These are phyloP conservation scores for Aspergillus texensis DNA, from an alignment of 2,329 filamentous ascomycete genomes.

Conservation along the genomic window DNA sequence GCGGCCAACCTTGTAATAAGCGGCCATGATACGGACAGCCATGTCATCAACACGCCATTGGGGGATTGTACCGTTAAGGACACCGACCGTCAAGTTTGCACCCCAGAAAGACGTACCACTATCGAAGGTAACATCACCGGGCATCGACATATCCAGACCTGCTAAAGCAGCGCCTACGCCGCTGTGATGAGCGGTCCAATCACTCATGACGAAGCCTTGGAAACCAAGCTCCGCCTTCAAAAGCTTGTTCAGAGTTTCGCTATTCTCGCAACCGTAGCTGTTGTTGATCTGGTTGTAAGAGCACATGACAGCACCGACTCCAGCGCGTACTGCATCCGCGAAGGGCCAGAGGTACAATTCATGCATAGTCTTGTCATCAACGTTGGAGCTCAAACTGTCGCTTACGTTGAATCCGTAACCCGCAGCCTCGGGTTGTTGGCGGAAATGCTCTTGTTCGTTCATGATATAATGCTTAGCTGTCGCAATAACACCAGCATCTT, in stretches of 20 bases:
- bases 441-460: conserved; percentile 76
- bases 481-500: conserved; percentile 79
- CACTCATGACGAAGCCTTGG: conserved; percentile 68
- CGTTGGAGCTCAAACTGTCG: conserved; percentile 62
- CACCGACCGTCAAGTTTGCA: conserved; percentile 80
- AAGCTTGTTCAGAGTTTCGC: conserved; percentile 61
- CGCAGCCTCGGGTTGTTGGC: conserved; percentile 61
- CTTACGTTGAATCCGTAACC: conserved; percentile 65
- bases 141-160: conserved; percentile 82
- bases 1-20: conserved; percentile 66
- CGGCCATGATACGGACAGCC: conserved; percentile 75
- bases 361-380: conserved; percentile 66
- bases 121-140: conserved; percentile 78
- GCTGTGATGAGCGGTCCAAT: conserved; percentile 78
- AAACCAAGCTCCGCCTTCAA: conserved; percentile 77
- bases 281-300: conserved; percentile 73
- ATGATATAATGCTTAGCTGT: conserved; percentile 76
- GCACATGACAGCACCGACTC: conserved; percentile 71
- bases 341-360: conserved; percentile 70
- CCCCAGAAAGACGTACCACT: conserved; percentile 78
- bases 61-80: conserved; percentile 86
- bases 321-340: conserved; percentile 67
- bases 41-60: conserved; percentile 90
- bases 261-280: conserved; percentile 69
- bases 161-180: conserved; percentile 67